Evolutionary conservation across 2,329 filamentous ascomycete species (phyloP).

Genomic region (Xylariaceae sp.): DNA sequence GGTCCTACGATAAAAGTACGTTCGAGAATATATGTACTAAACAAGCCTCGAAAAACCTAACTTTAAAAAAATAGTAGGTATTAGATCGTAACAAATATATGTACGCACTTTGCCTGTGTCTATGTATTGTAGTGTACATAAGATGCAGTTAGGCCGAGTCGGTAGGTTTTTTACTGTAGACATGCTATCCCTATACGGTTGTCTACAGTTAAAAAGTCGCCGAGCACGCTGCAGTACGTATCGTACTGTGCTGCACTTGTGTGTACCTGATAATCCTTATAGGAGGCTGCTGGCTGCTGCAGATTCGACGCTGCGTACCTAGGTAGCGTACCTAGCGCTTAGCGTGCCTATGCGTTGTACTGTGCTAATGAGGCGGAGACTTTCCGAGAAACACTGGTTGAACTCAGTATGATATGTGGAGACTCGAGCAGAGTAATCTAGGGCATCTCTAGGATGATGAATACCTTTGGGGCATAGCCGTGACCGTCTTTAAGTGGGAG

Average conservation of each 20-base stretch:
- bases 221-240: neutral
- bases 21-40: neutral
- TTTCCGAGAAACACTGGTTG: no score
- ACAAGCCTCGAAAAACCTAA: neutral
- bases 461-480: neutral
- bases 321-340: no score
- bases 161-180: neutral
- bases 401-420: neutral
- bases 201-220: neutral
- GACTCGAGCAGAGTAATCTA: neutral
- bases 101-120: no score
- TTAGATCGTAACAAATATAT: no score
- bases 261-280: neutral
- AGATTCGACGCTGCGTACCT: neutral
- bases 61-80: no score
- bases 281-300: neutral
- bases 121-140: no score
- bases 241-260: neutral
- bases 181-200: neutral
- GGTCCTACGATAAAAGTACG: no score
- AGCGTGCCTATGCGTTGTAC: neutral
- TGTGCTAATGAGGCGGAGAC: neutral
- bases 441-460: neutral
- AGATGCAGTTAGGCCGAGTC: no score
- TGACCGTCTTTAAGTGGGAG: neutral